Conservation (phyloP, 2,329 filamentous ascomycete genomes). For the Fusarium cyanostomum region DNA sequence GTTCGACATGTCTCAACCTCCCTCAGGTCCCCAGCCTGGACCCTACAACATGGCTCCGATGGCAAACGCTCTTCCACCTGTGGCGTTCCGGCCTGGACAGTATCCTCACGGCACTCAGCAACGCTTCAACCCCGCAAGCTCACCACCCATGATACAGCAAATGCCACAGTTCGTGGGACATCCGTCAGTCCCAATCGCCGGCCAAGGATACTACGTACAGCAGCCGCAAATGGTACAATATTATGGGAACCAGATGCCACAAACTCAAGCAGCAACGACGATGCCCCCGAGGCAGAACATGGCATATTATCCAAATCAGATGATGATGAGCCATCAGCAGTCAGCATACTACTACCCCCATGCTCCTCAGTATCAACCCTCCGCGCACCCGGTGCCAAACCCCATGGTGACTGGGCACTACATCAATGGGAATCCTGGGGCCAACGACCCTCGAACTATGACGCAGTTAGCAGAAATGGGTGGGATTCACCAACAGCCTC, state of each 20-base stretch:
- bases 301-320: slow-evolving; percentile 56
- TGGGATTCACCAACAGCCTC: slow-evolving; percentile 9
- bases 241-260: slow-evolving; percentile 54
- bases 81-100: slow-evolving; percentile 51
- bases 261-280: slow-evolving; percentile 48
- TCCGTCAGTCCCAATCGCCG: slow-evolving; percentile 49
- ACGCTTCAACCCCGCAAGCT: slow-evolving; percentile 47
- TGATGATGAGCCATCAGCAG: slow-evolving; percentile 55
- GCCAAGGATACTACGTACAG: slow-evolving; percentile 59
- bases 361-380: slow-evolving; percentile 50
- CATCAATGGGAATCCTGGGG: slow-evolving; percentile 36
- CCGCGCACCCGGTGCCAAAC: slow-evolving; percentile 43
- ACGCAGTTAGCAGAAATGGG: slow-evolving; percentile 23
- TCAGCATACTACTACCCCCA: slow-evolving; percentile 58
- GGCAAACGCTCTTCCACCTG: slow-evolving; percentile 55
- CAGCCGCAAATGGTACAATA: slow-evolving; percentile 58
- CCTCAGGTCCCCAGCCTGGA: slow-evolving; percentile 35
- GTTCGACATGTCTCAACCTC: slow-evolving; percentile 52
- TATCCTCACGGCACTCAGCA: slow-evolving; percentile 49
- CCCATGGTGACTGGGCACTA: slow-evolving; percentile 51
- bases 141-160: slow-evolving; percentile 52
- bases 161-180: slow-evolving; percentile 54
- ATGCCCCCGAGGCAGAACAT: slow-evolving; percentile 52
- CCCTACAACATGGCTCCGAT: slow-evolving; percentile 60
- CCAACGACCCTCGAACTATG: slow-evolving; percentile 41